Percentiles rank a stretch among this genome's conserved stretches.
These are phyloP conservation scores for Jimgerdemannia lactiflua DNA, from an alignment of 192 early-diverging fungal species.

Conservation along the genomic window DNA sequence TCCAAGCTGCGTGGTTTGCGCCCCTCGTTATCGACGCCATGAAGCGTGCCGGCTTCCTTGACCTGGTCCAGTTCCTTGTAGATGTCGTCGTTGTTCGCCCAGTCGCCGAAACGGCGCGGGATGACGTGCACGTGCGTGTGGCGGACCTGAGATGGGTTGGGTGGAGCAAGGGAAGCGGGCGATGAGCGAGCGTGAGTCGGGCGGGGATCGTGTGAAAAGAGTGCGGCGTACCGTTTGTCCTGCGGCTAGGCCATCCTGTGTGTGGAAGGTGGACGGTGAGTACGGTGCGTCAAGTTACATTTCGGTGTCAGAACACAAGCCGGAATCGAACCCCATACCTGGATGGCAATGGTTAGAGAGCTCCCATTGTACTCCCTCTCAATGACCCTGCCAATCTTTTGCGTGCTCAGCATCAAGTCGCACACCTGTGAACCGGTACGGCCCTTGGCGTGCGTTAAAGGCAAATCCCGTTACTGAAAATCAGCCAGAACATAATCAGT, in stretches of 20 bases:
- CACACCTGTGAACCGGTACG: slow-evolving; percentile 25
- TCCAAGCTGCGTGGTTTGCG: slow-evolving; percentile 62
- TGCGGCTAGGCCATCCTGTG: slow-evolving; percentile 29
- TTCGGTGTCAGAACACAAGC: neutral
- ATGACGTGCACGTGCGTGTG: slow-evolving; percentile 95
- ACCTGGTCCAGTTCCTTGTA: slow-evolving; percentile 74
- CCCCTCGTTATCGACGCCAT: slow-evolving; percentile 65
- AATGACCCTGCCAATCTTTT: slow-evolving; percentile 69
- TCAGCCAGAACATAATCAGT: neutral
- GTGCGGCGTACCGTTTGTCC: slow-evolving; percentile 25
- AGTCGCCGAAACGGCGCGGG: slow-evolving; percentile 78
- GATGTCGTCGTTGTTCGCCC: slow-evolving; percentile 84
- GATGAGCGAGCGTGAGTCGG: too few relatives aligned
- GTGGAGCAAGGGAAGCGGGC: neutral
- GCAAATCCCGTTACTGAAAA: neutral
- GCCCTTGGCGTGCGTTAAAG: neutral
- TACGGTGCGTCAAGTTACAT: too few relatives aligned
- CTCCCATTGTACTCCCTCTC: slow-evolving; percentile 71
- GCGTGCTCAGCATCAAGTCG: slow-evolving; percentile 82
- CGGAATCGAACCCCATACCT: neutral
- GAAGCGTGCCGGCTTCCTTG: slow-evolving; percentile 10
- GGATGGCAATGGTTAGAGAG: slow-evolving; percentile 74
- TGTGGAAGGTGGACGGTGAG: neutral
- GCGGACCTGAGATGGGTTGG: slow-evolving; percentile 51
- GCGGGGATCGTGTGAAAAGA: too few relatives aligned